Evolutionary conservation across 805 yeast species (phyloP).

Genomic region (Spathaspora passalidarum): DNA sequence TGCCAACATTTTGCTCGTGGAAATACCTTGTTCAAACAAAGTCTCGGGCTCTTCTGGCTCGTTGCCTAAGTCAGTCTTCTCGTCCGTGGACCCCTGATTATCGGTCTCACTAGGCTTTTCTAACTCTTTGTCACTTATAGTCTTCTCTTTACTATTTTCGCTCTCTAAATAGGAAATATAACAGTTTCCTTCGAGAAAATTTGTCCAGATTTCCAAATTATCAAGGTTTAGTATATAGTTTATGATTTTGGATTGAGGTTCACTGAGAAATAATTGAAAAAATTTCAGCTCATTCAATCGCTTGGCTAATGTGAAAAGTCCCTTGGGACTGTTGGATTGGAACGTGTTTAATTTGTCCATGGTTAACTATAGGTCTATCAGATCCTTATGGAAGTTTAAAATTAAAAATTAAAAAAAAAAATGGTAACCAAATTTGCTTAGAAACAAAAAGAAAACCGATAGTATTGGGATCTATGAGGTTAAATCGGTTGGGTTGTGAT

Average conservation of each 20-base stretch:
- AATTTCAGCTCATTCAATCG: slow-evolving; percentile 26
- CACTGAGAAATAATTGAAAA: slow-evolving; percentile 35
- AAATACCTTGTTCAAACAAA: slow-evolving; percentile 42
- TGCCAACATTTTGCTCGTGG: slow-evolving; percentile 41
- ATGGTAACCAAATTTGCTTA: not conserved
- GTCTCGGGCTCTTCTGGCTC: slow-evolving; percentile 18
- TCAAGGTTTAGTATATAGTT: slow-evolving; percentile 26
- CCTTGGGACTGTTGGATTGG: slow-evolving; percentile 27
- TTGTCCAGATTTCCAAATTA: slow-evolving; percentile 30
- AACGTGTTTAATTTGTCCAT: slow-evolving; percentile 41
- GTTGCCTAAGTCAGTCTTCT: not conserved
- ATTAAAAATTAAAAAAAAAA: too few relatives aligned
- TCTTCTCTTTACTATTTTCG: slow-evolving; percentile 8
- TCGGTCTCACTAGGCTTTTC: not conserved
- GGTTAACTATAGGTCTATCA: too few relatives aligned
- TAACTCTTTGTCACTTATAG: too few relatives aligned
- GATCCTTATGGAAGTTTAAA: too few relatives aligned
- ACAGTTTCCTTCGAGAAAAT: slow-evolving; percentile 40
- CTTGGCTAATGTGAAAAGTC: slow-evolving; percentile 36
- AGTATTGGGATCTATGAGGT: too few relatives aligned
- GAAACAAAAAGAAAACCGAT: not conserved
- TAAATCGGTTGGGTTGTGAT: not conserved
- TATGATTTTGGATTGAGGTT: slow-evolving; percentile 31
- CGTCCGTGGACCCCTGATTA: not conserved
- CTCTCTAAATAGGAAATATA: slow-evolving; percentile 8